Evolutionary conservation across 345 rosid genomes (phyloP).

Genomic region (Hibiscus syriacus): DNA sequence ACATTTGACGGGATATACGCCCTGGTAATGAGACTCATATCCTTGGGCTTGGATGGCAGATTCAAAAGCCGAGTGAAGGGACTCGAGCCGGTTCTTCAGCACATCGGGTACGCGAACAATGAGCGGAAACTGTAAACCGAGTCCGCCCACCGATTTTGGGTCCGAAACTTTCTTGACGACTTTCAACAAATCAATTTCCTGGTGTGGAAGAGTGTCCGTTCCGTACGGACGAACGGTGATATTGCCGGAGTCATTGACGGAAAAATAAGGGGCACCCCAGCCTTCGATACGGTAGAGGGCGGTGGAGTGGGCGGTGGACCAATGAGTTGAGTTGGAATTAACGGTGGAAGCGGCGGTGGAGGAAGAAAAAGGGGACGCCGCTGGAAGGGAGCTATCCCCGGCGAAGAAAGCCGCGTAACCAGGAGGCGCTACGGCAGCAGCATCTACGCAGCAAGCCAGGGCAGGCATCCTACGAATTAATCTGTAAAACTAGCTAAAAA

Average conservation of each 20-base stretch:
- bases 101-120: conserved; percentile 76
- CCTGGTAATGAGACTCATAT: conserved; percentile 73
- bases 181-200: conserved; percentile 75
- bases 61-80: conserved; percentile 68
- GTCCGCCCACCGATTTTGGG: conserved; percentile 65
- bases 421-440: conserved; percentile 64
- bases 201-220: conserved; percentile 49
- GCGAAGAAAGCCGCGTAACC: conserved; percentile 38
- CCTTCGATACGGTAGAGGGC: conserved; percentile 59
- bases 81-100: conserved; percentile 73
- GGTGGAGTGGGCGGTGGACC: conserved; percentile 69
- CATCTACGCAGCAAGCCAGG: conserved; percentile 70
- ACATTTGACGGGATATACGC: conserved; percentile 94
- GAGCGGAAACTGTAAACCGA: conserved; percentile 80
- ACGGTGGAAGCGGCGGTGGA: conserved; percentile 1
- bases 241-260: conserved; percentile 64
- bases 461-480: conserved; percentile 60
- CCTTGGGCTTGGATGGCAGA: conserved; percentile 50
- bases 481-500: too few species aligned
- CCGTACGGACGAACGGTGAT: conserved; percentile 71
- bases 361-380: conserved; percentile 21
- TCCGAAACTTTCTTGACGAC: conserved; percentile 73
- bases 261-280: conserved; percentile 92
- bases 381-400: conserved; percentile 44
- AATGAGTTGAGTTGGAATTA: conserved; percentile 21